Base-by-base conservation (phyloP, 768 basidiomycete species). In the Amanita jacksonii region DNA sequence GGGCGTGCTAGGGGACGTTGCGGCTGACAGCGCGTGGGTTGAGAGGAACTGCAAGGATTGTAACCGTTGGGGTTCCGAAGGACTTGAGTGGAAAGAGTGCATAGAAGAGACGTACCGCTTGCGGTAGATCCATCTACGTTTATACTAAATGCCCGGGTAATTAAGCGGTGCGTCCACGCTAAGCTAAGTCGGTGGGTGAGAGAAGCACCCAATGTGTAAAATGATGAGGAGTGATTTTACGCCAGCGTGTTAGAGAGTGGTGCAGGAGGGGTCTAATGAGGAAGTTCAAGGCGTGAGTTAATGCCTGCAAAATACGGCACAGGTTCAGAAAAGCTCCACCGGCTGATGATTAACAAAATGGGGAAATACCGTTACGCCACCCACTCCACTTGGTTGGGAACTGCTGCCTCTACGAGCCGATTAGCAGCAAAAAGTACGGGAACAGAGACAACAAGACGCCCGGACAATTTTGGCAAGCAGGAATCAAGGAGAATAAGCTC, bases 291-390 rank as follows among this genome's bases (percentile, higher is more conserved):
- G 34, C 38, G 46, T 40, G 46, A 47, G 46, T 22, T 6, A 25
- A 31, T 41, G 20, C 28, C 38, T 47, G 46, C 39, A 41, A 47
- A 46, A 47, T 33, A 41, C 25, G 45, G 38, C 45, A 46, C 37
- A 25, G 45, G 30, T 46, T 40, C 37, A 41, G 41, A 47, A 47
- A 41, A 47, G 46, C 46, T 47, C 46, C 46, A 47, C 46, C 40
- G 40, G 36, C 40, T 6, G 27, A 28, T 28, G 46, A 47, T 41
- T 37, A 31, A 41, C 38, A 40, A 47, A 41, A 47, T 34, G 46
- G 46, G 46, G 46, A 40, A 41, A 41, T 41, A 47, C 38, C 34
- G 6, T 40, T 47, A 20, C 46, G 46, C 46, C 46, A 41, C 46
- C 22, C 38, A 22, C 32, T 39, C 10, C 39, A 47, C 39, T 38